Evolutionary conservation across 148 eudicot species (phyloP), one percentile per base, ranked within the genome.

Genomic region (Rhododendron ovatum): DNA sequence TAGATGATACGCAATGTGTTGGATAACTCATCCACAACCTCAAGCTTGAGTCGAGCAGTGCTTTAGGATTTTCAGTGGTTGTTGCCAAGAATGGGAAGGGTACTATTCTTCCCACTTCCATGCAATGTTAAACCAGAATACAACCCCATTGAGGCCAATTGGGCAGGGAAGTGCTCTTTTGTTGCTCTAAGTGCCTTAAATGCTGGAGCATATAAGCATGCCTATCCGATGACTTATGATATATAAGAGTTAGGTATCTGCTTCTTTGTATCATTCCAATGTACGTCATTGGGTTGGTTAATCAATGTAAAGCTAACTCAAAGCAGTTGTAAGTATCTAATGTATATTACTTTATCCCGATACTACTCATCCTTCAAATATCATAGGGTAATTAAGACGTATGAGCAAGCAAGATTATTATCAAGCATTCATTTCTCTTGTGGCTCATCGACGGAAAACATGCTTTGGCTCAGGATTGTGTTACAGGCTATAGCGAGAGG

Each of bases 61-160:
- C 75, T 69, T 26, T 69, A 69, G 33, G 37, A 69, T 39, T 86
- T 96, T 95, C 87, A 90, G 95, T 93, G 77, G 96, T 93, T 55
- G 89, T 94, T 88, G 98, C 94, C 8, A 91, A 92, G 87, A 93
- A 92, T 84, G 98, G 98, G 28, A 93, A 92, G 90, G 93, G 90
- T 85, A 90, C 41, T 74, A 82, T 67, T 83, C 90, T 88, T 86
- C 93, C 98, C 59, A 17, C 63, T 57, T 57, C 63, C 63, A 4
- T 39, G 94, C 94, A 77, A 77, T 4, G 24, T 18, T 57, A 81
- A 84, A 93, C 86, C 96, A 93, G 26, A 93, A 80, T 97, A 94
- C 86, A 93, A 93, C 82, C 92, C 92, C 51, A 93, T 93, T 82
- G 98, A 94, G 81, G 92, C 98, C 83, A 92, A 95, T 59, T 97